A percentile compares a stretch with the other conserved stretches of the same genome.
phyloP scores from a whole-genome alignment of 2,329 filamentous ascomycete species.

The Albifimbria verrucaria region DNA sequence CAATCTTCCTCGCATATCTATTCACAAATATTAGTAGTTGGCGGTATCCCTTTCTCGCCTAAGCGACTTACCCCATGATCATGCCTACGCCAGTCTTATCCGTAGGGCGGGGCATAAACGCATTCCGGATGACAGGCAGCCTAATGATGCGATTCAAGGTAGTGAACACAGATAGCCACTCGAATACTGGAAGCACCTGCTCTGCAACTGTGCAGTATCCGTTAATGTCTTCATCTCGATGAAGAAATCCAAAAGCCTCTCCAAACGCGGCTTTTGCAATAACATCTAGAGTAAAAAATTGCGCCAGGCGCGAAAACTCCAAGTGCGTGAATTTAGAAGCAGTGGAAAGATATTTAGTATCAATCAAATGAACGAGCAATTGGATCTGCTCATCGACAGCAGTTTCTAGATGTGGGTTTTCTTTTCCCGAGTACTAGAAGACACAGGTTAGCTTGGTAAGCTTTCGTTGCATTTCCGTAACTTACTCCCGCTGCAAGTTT shows the following conservation, averaged over 20 bases:
- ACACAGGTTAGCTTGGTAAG: too few relatives aligned
- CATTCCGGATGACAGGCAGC: constrained; percentile 36
- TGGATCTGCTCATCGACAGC: too few relatives aligned
- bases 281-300: constrained; percentile 53
- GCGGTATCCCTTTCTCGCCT: too few relatives aligned
- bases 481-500: too few relatives aligned
- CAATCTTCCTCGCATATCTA: constrained; percentile 5
- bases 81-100: constrained; percentile 36
- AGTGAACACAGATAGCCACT: constrained; percentile 38
- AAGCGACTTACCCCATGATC: constrained; percentile 28
- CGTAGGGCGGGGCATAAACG: constrained; percentile 35
- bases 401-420: too few relatives aligned
- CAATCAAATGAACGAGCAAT: constrained; percentile 46
- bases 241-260: constrained; percentile 43
- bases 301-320: constrained; percentile 48
- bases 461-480: too few relatives aligned
- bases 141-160: constrained; percentile 37
- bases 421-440: too few relatives aligned
- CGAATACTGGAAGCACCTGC: constrained; percentile 40
- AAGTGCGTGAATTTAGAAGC: constrained; percentile 34
- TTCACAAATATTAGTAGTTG: neutral
- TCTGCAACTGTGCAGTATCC: constrained; percentile 43
- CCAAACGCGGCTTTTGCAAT: constrained; percentile 51
- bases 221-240: constrained; percentile 41
- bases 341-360: constrained; percentile 38